Conservation (phyloP, 345 rosid species). For the Populus deltoides region DNA sequence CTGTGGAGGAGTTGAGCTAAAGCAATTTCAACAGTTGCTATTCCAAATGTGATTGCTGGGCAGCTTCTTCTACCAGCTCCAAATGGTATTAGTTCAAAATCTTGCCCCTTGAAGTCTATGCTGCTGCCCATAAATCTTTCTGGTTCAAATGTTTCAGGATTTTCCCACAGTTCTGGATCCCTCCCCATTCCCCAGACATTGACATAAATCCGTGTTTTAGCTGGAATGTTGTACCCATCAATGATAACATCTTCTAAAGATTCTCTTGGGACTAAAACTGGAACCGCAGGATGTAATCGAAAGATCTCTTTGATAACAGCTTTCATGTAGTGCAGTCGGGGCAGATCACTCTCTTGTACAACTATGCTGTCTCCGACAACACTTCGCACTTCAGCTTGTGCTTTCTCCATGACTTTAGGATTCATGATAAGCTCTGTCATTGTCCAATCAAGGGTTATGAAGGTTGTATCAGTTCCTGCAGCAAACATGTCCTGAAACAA, state of each 20-base stretch:
- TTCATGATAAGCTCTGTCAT: slow-evolving; percentile 26
- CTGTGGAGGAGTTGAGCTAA: slow-evolving; percentile 21
- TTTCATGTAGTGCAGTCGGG: slow-evolving; percentile 19
- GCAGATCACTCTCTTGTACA: slow-evolving; percentile 15
- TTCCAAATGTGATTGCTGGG: slow-evolving; percentile 11
- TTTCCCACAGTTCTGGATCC: slow-evolving; percentile 10
- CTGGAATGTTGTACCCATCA: slow-evolving; percentile 18
- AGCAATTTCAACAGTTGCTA: slow-evolving; percentile 8
- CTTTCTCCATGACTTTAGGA: slow-evolving; percentile 19
- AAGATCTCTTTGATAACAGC: slow-evolving; percentile 17
- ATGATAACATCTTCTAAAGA: slow-evolving; percentile 17
- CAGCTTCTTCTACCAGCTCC: slow-evolving; percentile 29
- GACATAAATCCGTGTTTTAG: slow-evolving; percentile 18
- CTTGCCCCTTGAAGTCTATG: slow-evolving; percentile 18
- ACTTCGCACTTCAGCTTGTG: slow-evolving; percentile 20
- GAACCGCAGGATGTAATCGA: slow-evolving; percentile 19
- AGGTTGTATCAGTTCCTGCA: slow-evolving; percentile 26
- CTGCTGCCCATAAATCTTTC: slow-evolving; percentile 18
- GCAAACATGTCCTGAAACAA: slow-evolving; percentile 27
- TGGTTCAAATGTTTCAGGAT: slow-evolving; percentile 15
- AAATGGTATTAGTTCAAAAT: slow-evolving; percentile 18
- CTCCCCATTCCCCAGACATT: slow-evolving; percentile 19
- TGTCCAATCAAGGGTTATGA: slow-evolving; percentile 26
- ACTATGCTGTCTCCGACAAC: slow-evolving; percentile 7
- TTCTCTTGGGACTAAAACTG: slow-evolving; percentile 19